Conservation (phyloP, 257 asterid species). For the Solanum chilense region DNA sequence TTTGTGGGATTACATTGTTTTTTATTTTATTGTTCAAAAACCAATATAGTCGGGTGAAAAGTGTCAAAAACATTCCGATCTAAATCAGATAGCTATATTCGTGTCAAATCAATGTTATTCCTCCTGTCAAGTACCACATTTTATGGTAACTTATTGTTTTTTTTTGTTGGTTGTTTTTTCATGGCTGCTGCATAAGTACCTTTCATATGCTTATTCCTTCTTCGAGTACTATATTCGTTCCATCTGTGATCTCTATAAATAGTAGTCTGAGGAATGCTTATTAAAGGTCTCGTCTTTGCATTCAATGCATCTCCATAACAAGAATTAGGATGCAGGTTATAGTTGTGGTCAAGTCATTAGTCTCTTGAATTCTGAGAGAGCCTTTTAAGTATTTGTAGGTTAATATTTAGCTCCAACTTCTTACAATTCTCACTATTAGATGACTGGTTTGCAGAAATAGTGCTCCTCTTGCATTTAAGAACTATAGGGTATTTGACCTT, state of each 20-base stretch:
- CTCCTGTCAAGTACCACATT: neutral
- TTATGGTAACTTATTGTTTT: neutral
- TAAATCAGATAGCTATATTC: neutral
- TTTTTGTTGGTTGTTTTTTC: neutral
- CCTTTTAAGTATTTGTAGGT: neutral
- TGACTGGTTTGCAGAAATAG: neutral
- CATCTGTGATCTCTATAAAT: neutral
- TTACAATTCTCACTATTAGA: neutral
- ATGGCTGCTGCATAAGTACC: neutral
- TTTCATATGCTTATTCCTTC: neutral
- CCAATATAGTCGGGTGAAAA: neutral
- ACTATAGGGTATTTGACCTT: neutral
- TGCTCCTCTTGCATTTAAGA: neutral
- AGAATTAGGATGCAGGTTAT: neutral
- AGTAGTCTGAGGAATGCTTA: neutral
- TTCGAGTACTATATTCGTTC: neutral
- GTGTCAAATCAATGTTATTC: neutral
- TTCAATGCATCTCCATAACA: neutral
- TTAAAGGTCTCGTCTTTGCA: neutral
- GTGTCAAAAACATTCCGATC: neutral
- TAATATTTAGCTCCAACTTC: neutral
- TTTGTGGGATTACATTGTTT: neutral
- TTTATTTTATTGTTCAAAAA: neutral
- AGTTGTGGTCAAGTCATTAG: neutral
- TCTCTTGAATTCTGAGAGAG: neutral